phyloP scores from a whole-genome alignment of 768 basidiomycete genomes.

The Rhodotorula paludigena region DNA sequence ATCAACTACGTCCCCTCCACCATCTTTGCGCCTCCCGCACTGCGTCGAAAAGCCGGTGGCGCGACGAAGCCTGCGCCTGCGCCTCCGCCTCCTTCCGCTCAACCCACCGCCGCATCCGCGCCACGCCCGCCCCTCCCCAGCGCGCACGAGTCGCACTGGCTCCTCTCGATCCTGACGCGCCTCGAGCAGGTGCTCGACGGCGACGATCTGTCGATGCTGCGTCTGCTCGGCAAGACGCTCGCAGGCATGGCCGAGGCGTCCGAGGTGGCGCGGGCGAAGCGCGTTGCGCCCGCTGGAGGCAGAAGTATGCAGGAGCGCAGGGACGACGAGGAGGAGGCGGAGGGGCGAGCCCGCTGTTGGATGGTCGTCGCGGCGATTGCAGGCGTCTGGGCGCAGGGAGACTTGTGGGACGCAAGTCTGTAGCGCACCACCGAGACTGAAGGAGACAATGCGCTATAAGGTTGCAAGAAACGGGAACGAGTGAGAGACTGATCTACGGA shows the following conservation, averaged over 20 bases:
- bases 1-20: slow-evolving; percentile 30
- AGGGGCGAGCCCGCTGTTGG: slow-evolving; percentile 58
- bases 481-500: no score
- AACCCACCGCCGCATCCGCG: not conserved
- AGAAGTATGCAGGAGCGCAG: slow-evolving; percentile 46
- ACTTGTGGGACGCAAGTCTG: slow-evolving; percentile 57
- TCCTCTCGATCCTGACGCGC: slow-evolving; percentile 66
- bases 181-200: slow-evolving; percentile 65
- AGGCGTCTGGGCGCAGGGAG: slow-evolving; percentile 70
- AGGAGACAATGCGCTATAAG: not conserved
- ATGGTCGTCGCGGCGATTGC: slow-evolving; percentile 62
- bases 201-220: slow-evolving; percentile 71
- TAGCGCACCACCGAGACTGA: not conserved
- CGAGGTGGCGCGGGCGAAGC: slow-evolving; percentile 4
- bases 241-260: slow-evolving; percentile 54
- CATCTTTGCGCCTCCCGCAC: slow-evolving; percentile 34
- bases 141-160: slow-evolving; percentile 53
- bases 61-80: not conserved
- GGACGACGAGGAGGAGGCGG: slow-evolving; percentile 43
- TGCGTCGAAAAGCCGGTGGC: slow-evolving; percentile 8
- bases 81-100: not conserved
- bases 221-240: slow-evolving; percentile 69
- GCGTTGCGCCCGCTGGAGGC: not conserved
- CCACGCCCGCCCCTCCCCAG: slow-evolving; percentile 12
- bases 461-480: no score